Evolutionary conservation across 805 yeast genomes (phyloP).

Genomic region (Cephaloascus fragrans): DNA sequence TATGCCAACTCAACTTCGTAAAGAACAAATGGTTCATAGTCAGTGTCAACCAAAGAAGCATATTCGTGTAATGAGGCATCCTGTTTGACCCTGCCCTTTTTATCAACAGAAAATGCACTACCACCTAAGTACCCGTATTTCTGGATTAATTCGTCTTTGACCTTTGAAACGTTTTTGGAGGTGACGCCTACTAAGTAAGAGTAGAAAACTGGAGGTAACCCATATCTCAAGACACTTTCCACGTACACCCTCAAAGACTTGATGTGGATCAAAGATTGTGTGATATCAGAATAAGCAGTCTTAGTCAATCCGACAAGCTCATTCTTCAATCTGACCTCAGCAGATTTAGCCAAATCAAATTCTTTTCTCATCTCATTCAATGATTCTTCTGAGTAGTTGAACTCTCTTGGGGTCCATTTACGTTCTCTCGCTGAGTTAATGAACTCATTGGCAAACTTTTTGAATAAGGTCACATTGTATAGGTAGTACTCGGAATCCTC

Average conservation of each 20-base stretch:
- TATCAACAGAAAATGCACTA: conserved; percentile 66
- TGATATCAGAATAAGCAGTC: conserved; percentile 83
- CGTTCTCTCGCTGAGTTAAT: conserved; percentile 65
- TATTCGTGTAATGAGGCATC: conserved; percentile 62
- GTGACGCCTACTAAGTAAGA: conserved; percentile 37
- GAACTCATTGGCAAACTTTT: conserved; percentile 67
- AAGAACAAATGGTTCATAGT: conserved; percentile 92
- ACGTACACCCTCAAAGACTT: conserved; percentile 82
- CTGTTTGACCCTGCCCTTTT: conserved; percentile 54
- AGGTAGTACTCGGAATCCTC: conserved; percentile 67
- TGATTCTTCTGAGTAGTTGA: conserved; percentile 70
- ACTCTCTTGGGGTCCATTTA: conserved; percentile 90
- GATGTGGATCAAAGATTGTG: conserved; percentile 83
- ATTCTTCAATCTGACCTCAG: conserved; percentile 62
- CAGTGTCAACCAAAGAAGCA: conserved; percentile 87
- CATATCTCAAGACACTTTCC: conserved; percentile 91
- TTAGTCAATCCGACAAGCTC: conserved; percentile 77
- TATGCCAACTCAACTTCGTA: too few relatives aligned
- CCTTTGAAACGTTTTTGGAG: conserved; percentile 34
- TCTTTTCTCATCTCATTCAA: conserved; percentile 70
- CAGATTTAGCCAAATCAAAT: conserved; percentile 62
- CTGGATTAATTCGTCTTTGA: conserved; percentile 59
- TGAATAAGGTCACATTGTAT: conserved; percentile 76
- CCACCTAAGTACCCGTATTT: conserved; percentile 90
- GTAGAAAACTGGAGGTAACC: conserved; percentile 88